A percentile compares a stretch with the other conserved stretches of the same genome.
Conservation (phyloP, 495 filamentous ascomycete genomes). For the Daldinia grandis region DNA sequence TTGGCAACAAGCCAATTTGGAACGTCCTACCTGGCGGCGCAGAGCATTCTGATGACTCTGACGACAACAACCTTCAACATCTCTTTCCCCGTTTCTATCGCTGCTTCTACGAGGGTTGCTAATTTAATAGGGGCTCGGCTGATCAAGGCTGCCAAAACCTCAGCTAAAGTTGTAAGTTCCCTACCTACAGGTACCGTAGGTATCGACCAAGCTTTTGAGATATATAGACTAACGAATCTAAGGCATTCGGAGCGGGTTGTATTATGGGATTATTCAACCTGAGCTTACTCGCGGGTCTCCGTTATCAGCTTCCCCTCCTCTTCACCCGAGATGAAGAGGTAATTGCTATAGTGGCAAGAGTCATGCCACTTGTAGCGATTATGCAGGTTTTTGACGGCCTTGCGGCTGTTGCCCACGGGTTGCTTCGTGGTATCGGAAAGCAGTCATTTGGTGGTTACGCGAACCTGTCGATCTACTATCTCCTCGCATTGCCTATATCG, state of each 20-base stretch:
- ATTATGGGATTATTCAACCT: constrained; percentile 81
- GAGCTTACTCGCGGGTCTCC: constrained; percentile 67
- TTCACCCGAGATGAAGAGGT: constrained; percentile 86
- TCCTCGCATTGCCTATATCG: constrained; percentile 83
- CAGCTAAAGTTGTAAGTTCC: constrained; percentile 69
- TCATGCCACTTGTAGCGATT: constrained; percentile 80
- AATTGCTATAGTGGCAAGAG: constrained; percentile 72
- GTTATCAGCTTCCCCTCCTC: constrained; percentile 74
- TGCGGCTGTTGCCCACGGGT: constrained; percentile 79
- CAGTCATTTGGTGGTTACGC: constrained; percentile 91
- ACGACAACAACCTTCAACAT: constrained; percentile 67
- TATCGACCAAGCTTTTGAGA: background rate
- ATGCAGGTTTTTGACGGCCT: constrained; percentile 91
- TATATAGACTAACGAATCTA: constrained; percentile 22
- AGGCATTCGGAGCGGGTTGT: constrained; percentile 67
- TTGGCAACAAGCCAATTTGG: constrained; percentile 75
- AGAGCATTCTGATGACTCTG: constrained; percentile 65
- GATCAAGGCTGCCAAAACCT: constrained; percentile 72
- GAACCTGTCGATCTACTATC: constrained; percentile 85
- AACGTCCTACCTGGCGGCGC: constrained; percentile 71
- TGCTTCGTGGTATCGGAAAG: constrained; percentile 82
- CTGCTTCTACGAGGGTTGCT: constrained; percentile 69
- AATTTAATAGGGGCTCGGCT: constrained; percentile 75
- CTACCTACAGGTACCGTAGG: too few relatives aligned
- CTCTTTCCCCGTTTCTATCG: constrained; percentile 69